Percentiles rank a stretch among this genome's conserved stretches.
Evolutionary conservation across 2,329 filamentous ascomycete genomes (phyloP).

Genomic region (Ceratocystis papillata): DNA sequence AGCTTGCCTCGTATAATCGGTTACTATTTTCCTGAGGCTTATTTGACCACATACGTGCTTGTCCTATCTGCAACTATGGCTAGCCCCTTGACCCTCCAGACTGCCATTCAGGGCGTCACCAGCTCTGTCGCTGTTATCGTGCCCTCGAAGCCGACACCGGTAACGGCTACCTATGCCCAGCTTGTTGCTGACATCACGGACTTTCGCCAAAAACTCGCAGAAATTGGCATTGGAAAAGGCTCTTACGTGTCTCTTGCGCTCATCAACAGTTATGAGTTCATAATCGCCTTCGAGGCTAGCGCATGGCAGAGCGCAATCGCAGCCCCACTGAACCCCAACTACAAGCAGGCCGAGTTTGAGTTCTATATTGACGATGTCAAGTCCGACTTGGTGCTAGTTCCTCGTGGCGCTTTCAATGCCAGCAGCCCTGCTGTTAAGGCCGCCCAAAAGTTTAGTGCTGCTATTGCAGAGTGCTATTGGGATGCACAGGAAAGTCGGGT

Average conservation of each 20-base stretch:
- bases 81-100: conserved; percentile 38
- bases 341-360: conserved; percentile 83
- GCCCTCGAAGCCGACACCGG: conserved; percentile 50
- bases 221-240: conserved; percentile 56
- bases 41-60: not conserved
- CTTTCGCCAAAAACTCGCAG: conserved; percentile 70
- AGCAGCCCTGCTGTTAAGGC: conserved; percentile 63
- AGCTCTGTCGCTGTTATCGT: conserved; percentile 57
- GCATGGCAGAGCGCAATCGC: conserved; percentile 77
- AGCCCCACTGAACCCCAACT: conserved; percentile 76
- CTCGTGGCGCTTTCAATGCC: conserved; percentile 55
- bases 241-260: conserved; percentile 73
- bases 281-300: conserved; percentile 74
- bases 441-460: conserved; percentile 66
- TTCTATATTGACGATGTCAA: conserved; percentile 85
- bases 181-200: conserved; percentile 53
- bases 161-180: conserved; percentile 59
- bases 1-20: not conserved
- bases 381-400: conserved; percentile 67
- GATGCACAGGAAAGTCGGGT: conserved; percentile 54
- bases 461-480: conserved; percentile 81
- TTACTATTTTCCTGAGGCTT: too few species aligned
- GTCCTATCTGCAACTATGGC: not conserved
- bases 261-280: conserved; percentile 78
- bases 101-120: conserved; percentile 39